These are phyloP conservation scores for Kockovaella imperatae DNA, from an alignment of 768 basidiomycete genomes.

Conservation along the genomic window DNA sequence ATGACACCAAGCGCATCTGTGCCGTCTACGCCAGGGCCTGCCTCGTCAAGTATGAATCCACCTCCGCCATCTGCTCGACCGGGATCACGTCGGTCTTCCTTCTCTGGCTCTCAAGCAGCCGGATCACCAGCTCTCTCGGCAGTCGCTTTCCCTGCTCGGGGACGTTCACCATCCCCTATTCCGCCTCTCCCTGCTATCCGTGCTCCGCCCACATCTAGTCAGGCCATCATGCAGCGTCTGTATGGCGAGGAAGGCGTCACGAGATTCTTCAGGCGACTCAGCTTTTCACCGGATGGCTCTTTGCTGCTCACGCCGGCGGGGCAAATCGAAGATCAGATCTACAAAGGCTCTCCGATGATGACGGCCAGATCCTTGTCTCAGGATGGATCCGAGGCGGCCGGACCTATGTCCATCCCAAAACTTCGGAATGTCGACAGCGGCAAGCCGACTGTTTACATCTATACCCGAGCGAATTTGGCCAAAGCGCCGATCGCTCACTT, in stretches of 20 bases:
- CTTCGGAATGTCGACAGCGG: constrained; percentile 44
- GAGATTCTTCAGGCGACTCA: constrained; percentile 88
- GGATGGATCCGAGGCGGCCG: constrained; percentile 6
- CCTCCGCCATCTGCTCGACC: constrained; percentile 35
- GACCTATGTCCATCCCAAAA: constrained; percentile 40
- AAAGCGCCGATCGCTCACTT: constrained; percentile 87
- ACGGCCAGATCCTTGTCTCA: constrained; percentile 17
- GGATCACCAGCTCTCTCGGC: constrained; percentile 30
- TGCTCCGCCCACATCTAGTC: constrained; percentile 49
- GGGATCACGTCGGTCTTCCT: constrained; percentile 37
- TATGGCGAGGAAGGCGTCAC: constrained; percentile 94
- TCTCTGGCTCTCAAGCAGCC: constrained; percentile 40
- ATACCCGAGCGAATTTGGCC: constrained; percentile 89
- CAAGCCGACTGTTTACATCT: constrained; percentile 74
- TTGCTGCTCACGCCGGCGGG: constrained; percentile 91
- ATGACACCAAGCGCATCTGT: constrained; percentile 40
- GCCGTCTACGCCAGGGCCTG: constrained; percentile 35
- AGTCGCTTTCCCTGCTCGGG: constrained; percentile 25
- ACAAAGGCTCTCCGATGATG: constrained; percentile 40
- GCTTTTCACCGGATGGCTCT: constrained; percentile 91
- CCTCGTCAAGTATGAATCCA: constrained; percentile 34
- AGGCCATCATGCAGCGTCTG: constrained; percentile 57
- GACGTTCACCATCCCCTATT: constrained; percentile 40
- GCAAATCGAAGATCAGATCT: constrained; percentile 87
- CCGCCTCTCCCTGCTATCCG: constrained; percentile 83